A percentile compares a stretch with the other conserved stretches of the same genome.
phyloP scores from a whole-genome alignment of 345 rosid species.

The Pelargonium nanum region DNA sequence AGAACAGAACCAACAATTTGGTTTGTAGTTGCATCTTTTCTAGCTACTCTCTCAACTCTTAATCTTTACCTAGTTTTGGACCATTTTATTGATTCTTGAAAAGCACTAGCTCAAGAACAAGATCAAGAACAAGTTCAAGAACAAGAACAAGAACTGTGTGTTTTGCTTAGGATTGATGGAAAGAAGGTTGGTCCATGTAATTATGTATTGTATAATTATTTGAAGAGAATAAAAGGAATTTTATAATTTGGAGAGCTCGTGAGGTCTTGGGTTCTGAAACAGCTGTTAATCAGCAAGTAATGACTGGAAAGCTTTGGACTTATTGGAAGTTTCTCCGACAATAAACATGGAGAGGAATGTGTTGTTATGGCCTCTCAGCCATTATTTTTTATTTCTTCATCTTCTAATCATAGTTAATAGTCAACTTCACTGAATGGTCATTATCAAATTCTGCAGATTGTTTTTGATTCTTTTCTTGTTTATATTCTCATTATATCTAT shows the following conservation, averaged over 20 bases:
- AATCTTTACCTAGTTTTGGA: constrained; percentile 19
- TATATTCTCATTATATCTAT: too few species aligned
- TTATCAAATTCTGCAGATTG: background rate
- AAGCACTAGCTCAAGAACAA: background rate
- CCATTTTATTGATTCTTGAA: constrained; percentile 16
- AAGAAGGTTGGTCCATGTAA: constrained; percentile 25
- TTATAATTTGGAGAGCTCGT: constrained; percentile 32
- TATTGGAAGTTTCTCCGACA: constrained; percentile 54
- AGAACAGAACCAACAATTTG: constrained; percentile 19
- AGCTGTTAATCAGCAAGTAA: constrained; percentile 35
- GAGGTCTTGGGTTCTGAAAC: constrained; percentile 42
- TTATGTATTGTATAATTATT: constrained; percentile 12
- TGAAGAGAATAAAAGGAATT: constrained; percentile 13
- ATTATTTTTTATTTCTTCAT: constrained; percentile 14
- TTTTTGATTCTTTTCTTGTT: too few species aligned
- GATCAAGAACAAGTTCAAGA: background rate
- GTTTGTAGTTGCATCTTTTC: constrained; percentile 17
- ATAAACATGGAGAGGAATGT: constrained; percentile 40
- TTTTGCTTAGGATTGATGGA: constrained; percentile 14
- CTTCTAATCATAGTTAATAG: constrained; percentile 20
- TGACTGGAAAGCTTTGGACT: constrained; percentile 39
- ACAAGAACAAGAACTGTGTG: background rate
- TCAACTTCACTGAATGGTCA: constrained; percentile 4
- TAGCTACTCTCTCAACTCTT: background rate
- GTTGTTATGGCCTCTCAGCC: too few species aligned